Base-by-base conservation (phyloP, 257 asterid genomes). In the Vinca minor region DNA sequence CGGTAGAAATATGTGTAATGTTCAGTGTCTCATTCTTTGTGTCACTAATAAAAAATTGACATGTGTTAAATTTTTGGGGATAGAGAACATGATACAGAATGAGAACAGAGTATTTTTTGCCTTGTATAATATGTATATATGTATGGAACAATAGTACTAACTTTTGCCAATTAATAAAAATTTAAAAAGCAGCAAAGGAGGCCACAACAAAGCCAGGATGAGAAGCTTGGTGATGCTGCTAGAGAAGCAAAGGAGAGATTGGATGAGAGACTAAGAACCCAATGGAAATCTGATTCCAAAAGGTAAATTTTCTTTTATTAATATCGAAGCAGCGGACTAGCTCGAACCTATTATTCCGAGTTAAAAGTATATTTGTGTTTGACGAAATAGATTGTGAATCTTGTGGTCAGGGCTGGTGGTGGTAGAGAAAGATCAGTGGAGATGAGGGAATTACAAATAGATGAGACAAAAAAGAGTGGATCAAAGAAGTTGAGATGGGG, bases 181-280 rank as follows among this genome's bases (percentile, higher is more conserved):
- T 35, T 1, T n/a, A 7, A 21, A 7, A 41, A 71, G 63, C 79
- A 69, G 81, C 74, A 66, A 36, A 81, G 84, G 46, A 63, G 68
- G 44, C 48, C 75, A 48, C 28, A n/a, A 48, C 28, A n/a, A 31
- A 66, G 45, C 45, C 73, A 65, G 65, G 74, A 75, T 72, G 67
- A 63, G 57, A 78, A 70, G 69, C 73, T 74, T 9, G 75, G 63
- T 23, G 72, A 67, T 46, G 76, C 67, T 36, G 80, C 69, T 4
- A 74, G 75, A 73, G 85, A 80, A 74, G 85, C 85, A 63, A 78
- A 84, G 71, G 77, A 75, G 62, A 86, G 95, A 71, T 72, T 86
- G 69, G 95, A 86, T 68, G 78, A 71, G 68, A 84, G 79, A 72
- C 73, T 86, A 8, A 79, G 73, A 70, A 69, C 74, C 15, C 68